Conservation (phyloP, 2,329 filamentous ascomycete species). For the Calycina herbarum region DNA sequence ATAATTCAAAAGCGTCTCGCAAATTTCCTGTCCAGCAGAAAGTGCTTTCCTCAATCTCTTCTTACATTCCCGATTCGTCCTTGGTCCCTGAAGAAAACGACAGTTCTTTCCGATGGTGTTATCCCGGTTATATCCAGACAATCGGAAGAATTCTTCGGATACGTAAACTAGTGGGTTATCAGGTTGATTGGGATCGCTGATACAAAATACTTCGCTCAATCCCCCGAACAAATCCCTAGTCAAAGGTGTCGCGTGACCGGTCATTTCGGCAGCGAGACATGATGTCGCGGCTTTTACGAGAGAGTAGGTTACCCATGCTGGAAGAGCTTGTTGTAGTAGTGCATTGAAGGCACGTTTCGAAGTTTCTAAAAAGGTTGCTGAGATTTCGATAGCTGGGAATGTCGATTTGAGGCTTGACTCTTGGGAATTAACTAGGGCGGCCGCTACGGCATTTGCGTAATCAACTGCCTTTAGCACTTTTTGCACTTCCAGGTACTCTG, state of each 20-base stretch:
- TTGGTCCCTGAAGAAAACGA: conserved; percentile 84
- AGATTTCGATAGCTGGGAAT: conserved; percentile 8
- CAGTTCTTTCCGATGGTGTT: conserved; percentile 89
- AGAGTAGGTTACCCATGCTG: conserved; percentile 67
- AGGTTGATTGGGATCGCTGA: conserved; percentile 18
- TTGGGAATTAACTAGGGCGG: not conserved
- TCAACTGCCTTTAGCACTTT: conserved; percentile 23
- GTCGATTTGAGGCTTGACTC: not conserved
- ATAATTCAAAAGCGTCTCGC: conserved; percentile 23
- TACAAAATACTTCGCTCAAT: conserved; percentile 21
- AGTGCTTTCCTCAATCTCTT: conserved; percentile 13
- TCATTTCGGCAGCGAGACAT: conserved; percentile 17
- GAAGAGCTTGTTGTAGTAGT: conserved; percentile 64
- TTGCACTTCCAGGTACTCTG: conserved; percentile 20
- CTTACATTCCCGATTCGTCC: conserved; percentile 73
- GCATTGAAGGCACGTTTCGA: conserved; percentile 61
- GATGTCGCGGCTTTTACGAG: conserved; percentile 15
- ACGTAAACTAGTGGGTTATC: conserved; percentile 78
- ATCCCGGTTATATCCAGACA: conserved; percentile 84
- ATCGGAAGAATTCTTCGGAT: conserved; percentile 85
- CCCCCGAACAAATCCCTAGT: conserved; percentile 12
- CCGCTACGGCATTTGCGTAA: conserved; percentile 30
- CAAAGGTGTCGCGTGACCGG: conserved; percentile 12
- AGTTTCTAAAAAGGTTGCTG: conserved; percentile 51
- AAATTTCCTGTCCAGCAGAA: conserved; percentile 13